Base-by-base conservation (phyloP, 2,329 filamentous ascomycete genomes). In the Gremmenia infestans region DNA sequence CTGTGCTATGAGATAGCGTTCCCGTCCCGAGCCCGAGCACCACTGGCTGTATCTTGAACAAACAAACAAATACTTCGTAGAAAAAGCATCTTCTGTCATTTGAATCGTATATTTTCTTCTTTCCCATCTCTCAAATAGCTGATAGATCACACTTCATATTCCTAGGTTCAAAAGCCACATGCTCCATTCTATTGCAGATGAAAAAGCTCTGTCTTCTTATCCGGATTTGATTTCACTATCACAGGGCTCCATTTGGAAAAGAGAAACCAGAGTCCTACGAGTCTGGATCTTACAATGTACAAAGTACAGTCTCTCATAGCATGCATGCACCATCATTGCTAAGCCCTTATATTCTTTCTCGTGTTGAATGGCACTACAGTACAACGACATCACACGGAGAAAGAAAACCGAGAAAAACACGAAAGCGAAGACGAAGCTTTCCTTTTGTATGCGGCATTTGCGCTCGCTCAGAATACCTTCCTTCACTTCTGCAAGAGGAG, bases 171-270 rank as follows among this genome's bases (percentile, higher is more conserved):
- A 48, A 36, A 28, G 35, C 12, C 32, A 43, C 39, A 46, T 17
- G 19, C 19, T 19, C 19, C 19, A 1, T 19, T 19, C n/a, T n/a
- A n/a, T n/a, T n/a, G n/a, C 36, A 39, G 19, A 51, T 51, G 19
- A 25, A 23, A 28, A n/a, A 17, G 37, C 45, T 52, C 47, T 39
- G 52, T n/a, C n/a, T 58, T 58, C 36, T 45, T 46, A 55, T 45
- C 42, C 51, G n/a, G 42, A 52, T 52, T 50, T 52, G 37, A 8
- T 28, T 28, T 28, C 25, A 17, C 12, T 9, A 28, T 28, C 7
- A 28, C 9, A 9, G 28, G 14, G 17, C 40, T 23, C 23, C 48
- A 28, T 50, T 37, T 39, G 37, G 37, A n/a, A 15, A 3, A 5
- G 14, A 15, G 40, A 40, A 43, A 50, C 19, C 37, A 39, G 25